Evolutionary conservation across 148 eudicot species (phyloP).

Genomic region (Silene uniflora): DNA sequence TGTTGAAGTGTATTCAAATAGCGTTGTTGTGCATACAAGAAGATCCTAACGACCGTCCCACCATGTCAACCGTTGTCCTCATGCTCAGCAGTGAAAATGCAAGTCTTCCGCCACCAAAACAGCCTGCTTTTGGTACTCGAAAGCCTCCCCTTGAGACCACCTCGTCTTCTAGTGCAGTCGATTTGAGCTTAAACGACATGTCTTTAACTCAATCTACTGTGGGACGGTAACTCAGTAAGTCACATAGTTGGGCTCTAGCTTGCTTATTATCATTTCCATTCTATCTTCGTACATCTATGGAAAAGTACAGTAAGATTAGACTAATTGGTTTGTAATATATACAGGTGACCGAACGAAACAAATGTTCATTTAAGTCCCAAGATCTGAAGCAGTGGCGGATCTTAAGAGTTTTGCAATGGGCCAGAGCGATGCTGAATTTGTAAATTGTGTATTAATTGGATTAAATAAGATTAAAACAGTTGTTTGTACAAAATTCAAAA

Average conservation of each 20-base stretch:
- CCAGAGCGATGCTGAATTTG: too few relatives aligned
- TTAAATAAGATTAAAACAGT: too few relatives aligned
- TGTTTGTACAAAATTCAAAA: too few relatives aligned
- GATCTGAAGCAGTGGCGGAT: too few relatives aligned
- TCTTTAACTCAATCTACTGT: conserved; percentile 13
- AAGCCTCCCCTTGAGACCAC: conserved; percentile 13
- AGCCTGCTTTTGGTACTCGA: conserved; percentile 23
- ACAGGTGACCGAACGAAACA: too few relatives aligned
- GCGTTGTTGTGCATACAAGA: conserved; percentile 28
- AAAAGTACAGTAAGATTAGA: too few relatives aligned
- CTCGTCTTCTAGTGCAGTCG: conserved; percentile 21
- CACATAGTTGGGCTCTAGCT: neutral
- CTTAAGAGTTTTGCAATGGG: too few relatives aligned
- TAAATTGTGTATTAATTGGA: too few relatives aligned
- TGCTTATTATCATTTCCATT: neutral
- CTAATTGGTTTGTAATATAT: too few relatives aligned
- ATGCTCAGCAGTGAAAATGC: conserved; percentile 22
- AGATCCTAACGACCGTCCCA: conserved; percentile 27
- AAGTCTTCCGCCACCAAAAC: conserved; percentile 21
- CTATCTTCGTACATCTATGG: too few relatives aligned
- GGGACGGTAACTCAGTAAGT: conserved; percentile 22
- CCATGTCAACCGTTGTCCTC: conserved; percentile 17
- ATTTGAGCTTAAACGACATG: conserved; percentile 1
- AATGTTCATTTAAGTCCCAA: too few relatives aligned
- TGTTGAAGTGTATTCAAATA: conserved; percentile 23